A percentile compares a stretch with the other conserved stretches of the same genome.
These are phyloP conservation scores for Venturia oleaginea DNA, from an alignment of 2,329 filamentous ascomycete genomes.

Conservation along the genomic window DNA sequence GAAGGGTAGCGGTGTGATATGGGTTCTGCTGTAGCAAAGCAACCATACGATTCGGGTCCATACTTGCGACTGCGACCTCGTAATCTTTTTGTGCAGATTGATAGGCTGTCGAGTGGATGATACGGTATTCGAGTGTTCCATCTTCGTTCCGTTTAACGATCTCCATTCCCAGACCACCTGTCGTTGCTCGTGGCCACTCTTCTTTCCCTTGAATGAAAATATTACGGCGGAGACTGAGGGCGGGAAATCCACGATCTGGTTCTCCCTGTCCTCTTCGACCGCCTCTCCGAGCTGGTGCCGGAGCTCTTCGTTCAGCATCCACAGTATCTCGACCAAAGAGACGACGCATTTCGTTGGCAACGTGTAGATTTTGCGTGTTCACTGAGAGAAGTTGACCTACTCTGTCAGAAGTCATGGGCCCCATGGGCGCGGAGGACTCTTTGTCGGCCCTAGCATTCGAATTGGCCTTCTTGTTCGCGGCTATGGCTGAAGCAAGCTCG, in stretches of 20 bases:
- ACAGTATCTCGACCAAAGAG: slow-evolving; percentile 59
- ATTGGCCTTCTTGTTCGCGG: slow-evolving; percentile 6
- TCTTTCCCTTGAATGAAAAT: slow-evolving; percentile 80
- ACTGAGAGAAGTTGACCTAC: slow-evolving; percentile 47
- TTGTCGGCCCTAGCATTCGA: slow-evolving; percentile 20
- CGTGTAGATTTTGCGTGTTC: slow-evolving; percentile 68
- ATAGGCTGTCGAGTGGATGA: slow-evolving; percentile 66
- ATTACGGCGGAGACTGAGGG: slow-evolving; percentile 62
- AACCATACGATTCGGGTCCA: slow-evolving; percentile 79
- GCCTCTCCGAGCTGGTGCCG: slow-evolving; percentile 37
- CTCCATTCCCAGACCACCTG: slow-evolving; percentile 78
- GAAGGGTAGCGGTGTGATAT: slow-evolving; percentile 87
- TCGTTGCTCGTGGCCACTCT: slow-evolving; percentile 71
- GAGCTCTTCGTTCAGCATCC: slow-evolving; percentile 34
- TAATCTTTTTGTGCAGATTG: slow-evolving; percentile 68
- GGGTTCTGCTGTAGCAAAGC: slow-evolving; percentile 64
- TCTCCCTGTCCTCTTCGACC: slow-evolving; percentile 46
- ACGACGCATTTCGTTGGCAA: slow-evolving; percentile 81
- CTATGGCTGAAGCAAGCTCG: slow-evolving; percentile 12
- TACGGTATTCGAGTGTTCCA: slow-evolving; percentile 64
- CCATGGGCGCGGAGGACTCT: slow-evolving; percentile 27
- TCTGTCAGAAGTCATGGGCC: slow-evolving; percentile 30
- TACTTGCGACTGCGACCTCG: slow-evolving; percentile 65
- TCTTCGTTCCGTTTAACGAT: slow-evolving; percentile 41
- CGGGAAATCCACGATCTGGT: slow-evolving; percentile 48